phyloP scores from a whole-genome alignment of 2,329 filamentous ascomycete species.

The Colletotrichum sojae region DNA sequence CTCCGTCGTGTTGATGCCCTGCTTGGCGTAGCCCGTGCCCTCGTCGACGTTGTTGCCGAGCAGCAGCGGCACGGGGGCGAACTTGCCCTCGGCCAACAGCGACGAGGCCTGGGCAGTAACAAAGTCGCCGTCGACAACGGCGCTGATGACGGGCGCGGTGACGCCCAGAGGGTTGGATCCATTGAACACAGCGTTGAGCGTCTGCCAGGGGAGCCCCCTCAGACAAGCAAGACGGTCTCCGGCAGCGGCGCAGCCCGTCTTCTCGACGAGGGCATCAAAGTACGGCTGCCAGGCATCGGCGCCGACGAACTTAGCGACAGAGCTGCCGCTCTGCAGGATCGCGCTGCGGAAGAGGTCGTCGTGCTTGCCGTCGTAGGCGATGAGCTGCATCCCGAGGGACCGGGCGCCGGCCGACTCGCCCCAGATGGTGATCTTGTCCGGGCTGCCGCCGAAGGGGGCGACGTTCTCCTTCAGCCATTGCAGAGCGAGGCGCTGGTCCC shows the following conservation, averaged over 20 bases:
- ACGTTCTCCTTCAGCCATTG: constrained; percentile 77
- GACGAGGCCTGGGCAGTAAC: constrained; percentile 59
- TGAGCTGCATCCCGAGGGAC: constrained; percentile 74
- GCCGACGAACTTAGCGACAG: constrained; percentile 66
- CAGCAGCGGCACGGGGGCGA: constrained; percentile 76
- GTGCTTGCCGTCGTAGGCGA: constrained; percentile 72
- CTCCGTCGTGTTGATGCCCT: constrained; percentile 67
- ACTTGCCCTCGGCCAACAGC: constrained; percentile 69
- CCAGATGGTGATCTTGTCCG: constrained; percentile 75
- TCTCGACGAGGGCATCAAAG: constrained; percentile 38
- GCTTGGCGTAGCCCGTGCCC: constrained; percentile 72
- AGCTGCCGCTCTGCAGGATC: constrained; percentile 73
- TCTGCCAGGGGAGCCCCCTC: constrained; percentile 63
- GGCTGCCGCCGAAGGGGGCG: constrained; percentile 75
- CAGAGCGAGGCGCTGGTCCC: constrained; percentile 72
- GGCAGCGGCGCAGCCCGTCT: constrained; percentile 53
- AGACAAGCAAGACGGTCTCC: constrained; percentile 68
- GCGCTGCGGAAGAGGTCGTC: constrained; percentile 74
- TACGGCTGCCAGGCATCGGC: constrained; percentile 61
- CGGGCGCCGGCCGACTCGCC: constrained; percentile 73
- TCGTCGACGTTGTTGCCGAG: constrained; percentile 77
- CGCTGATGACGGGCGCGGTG: constrained; percentile 44
- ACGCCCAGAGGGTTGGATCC: constrained; percentile 62
- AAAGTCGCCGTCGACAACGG: constrained; percentile 55
- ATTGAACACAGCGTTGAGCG: constrained; percentile 58